Percentiles rank a stretch among this genome's conserved stretches.
Conservation (phyloP, 1,139 yeast genomes). For the Suhomyces bolitotheri region DNA sequence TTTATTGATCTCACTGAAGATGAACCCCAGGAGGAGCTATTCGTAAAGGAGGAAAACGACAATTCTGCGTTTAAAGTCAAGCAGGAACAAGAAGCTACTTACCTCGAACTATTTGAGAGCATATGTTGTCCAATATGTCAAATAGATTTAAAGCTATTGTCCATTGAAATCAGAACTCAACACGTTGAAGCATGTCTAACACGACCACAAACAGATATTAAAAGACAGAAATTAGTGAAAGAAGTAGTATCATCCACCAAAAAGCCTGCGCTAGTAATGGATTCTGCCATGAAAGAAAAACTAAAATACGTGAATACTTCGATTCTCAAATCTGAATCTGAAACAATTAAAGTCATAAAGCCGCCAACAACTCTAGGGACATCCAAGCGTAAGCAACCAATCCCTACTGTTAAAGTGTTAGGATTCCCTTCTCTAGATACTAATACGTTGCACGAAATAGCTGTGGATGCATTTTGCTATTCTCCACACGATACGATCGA, state of each 20-base stretch:
- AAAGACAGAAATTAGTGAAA: constrained; percentile 2
- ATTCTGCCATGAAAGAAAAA: constrained; percentile 7
- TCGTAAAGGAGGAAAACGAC: too few relatives aligned
- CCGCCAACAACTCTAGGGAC: constrained; percentile 24
- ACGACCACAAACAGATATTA: neutral
- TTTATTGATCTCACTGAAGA: constrained; percentile 9
- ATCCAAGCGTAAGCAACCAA: constrained; percentile 33
- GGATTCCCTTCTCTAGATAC: constrained; percentile 32
- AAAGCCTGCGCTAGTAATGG: neutral
- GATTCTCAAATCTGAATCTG: constrained; percentile 1
- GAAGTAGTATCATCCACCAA: neutral
- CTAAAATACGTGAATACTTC: constrained; percentile 18
- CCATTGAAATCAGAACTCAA: constrained; percentile 45
- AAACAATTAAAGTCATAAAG: constrained; percentile 18
- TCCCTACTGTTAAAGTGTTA: constrained; percentile 58
- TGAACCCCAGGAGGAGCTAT: too few relatives aligned
- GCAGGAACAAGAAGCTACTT: neutral
- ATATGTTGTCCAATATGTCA: constrained; percentile 53
- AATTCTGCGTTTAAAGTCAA: neutral
- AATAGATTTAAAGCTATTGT: constrained; percentile 31
- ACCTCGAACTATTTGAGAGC: neutral
- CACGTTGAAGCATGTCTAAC: constrained; percentile 60
- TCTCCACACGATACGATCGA: constrained; percentile 46
- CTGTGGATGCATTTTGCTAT: constrained; percentile 72
- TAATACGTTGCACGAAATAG: constrained; percentile 32